Evolutionary conservation across 352 stramenopile species (phyloP), one percentile per base, ranked within the genome.

Genomic region (Achlya hypogyna): DNA sequence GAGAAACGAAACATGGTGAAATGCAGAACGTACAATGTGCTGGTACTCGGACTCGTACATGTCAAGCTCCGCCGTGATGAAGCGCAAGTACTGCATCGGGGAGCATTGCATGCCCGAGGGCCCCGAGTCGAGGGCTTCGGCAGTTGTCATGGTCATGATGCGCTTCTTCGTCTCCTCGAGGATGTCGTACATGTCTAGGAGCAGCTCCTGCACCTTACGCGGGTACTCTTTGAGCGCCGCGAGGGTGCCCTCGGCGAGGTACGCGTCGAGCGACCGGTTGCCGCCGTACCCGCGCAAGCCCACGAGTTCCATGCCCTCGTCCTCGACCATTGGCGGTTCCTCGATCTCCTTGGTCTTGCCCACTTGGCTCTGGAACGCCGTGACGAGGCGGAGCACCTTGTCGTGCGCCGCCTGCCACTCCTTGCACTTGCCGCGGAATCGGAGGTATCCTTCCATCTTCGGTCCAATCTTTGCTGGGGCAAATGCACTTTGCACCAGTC

Each of bases 21-120:
- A 16, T 10, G 23, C 10, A 12, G 20, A 22, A 74, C 83, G 69
- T 74, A 93, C 84, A 27, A 91, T 77, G 51, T 93, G 82, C 59
- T 93, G 84, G 66, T 77, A 91, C 71, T 91, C 82, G n/a, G 82
- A 77, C 74, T 93, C 84, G 53, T 88, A 89, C 31, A 78, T 77
- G 5, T 79, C 78, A 9, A 89, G 53, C 45, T 93, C 79, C 34
- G 86, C 72, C 35, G 62, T 74, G 27, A 91, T 78, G 67, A 89
- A 89, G 73, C 89, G 79, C 35, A 82, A 63, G 58, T 93, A 93
- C 59, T 93, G 81, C 9, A 81, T 70, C 1, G 75, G 62, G 14
- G 74, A 71, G 51, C 89, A 70, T 31, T 72, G 25, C 53, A 56
- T 60, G 23, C 29, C 1, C 23, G 32, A 18, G 16, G 52, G 20